Evolutionary conservation across 495 filamentous ascomycete genomes (phyloP).

Genomic region (Neurospora sp.): DNA sequence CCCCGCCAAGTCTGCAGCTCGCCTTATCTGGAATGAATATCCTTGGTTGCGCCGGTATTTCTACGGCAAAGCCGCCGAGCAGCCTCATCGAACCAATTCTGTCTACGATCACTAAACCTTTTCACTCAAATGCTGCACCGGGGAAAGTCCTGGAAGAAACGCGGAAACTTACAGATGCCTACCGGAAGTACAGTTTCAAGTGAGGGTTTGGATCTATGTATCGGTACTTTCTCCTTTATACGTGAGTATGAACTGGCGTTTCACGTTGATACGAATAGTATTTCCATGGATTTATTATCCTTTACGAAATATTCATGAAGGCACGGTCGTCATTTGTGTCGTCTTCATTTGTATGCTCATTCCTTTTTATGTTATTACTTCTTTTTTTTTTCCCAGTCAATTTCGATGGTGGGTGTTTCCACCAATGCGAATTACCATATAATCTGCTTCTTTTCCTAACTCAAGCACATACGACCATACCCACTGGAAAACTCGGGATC

Average conservation of each 20-base stretch:
- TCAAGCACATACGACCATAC: not conserved
- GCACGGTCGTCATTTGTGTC: not conserved
- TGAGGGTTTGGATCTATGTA: not conserved
- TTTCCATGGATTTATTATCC: not conserved
- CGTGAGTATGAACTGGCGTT: not conserved
- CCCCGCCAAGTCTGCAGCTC: not conserved
- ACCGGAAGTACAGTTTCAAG: not conserved
- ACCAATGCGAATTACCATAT: not conserved
- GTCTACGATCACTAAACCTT: not conserved
- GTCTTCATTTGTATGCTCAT: not conserved
- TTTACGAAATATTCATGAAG: not conserved
- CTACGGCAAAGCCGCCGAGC: not conserved
- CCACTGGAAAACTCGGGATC: slow-evolving; percentile 23
- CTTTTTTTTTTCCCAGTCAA: not conserved
- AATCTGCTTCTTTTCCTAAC: accelerated
- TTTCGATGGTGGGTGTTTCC: not conserved
- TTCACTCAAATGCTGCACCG: not conserved
- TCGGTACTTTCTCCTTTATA: not conserved
- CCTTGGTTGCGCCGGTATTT: not conserved
- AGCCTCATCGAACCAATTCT: not conserved
- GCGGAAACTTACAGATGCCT: not conserved
- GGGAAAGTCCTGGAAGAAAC: not conserved
- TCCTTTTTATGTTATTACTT: not conserved
- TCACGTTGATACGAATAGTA: not conserved
- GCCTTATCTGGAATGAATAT: not conserved